Base-by-base conservation (phyloP, 2,329 filamentous ascomycete species). In the Talaromyces sp. region DNA sequence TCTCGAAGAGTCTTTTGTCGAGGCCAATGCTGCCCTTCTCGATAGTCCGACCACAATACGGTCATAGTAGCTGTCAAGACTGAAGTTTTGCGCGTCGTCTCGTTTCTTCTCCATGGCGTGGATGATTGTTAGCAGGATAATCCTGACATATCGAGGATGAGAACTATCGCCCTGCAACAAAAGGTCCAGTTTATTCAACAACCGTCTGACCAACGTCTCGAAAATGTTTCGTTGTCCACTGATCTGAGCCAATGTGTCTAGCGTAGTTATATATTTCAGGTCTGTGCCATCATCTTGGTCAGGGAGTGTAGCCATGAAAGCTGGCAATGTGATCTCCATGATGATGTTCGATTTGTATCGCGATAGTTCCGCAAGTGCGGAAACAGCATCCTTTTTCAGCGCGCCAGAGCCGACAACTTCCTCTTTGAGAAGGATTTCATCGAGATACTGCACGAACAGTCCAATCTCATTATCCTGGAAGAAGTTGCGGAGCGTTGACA, bases 211-310 rank as follows among this genome's bases (percentile, higher is more conserved):
- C 9, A 90, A 78, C 0, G 87, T 89, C 66, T 88, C 84, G 67
- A 90, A 89, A 13, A 89, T 81, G 43, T 87, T 83, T 66, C 84
- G 82, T 71, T 89, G 87, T 11, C 82, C 80, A 63, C 86, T 87
- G 22, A 90, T 83, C 69, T 88, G 86, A 2, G 88, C 87, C 66
- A 90, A 83, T 0, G 82, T 86, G 70, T 89, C 87, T 27, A 90
- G 76, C 0, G 86, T 85, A 5, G 82, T 76, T n/a, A 83, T 70
- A 70, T 88, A 88, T 6, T 75, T 73, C 10, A 79, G 75, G 3
- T 77, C 76, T 31, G 60, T 61, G 19, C 82, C 80, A n/a, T 78
- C 75, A 64, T 84, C 84, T 1, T 77, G 78, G 66, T 88, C 87
- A 1, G 88, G 88, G 3, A 90, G 75, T 45, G 85, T 84, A 3